These are phyloP conservation scores for Flueggea neowawraea DNA, from an alignment of 441 rosid species.

Conservation along the genomic window DNA sequence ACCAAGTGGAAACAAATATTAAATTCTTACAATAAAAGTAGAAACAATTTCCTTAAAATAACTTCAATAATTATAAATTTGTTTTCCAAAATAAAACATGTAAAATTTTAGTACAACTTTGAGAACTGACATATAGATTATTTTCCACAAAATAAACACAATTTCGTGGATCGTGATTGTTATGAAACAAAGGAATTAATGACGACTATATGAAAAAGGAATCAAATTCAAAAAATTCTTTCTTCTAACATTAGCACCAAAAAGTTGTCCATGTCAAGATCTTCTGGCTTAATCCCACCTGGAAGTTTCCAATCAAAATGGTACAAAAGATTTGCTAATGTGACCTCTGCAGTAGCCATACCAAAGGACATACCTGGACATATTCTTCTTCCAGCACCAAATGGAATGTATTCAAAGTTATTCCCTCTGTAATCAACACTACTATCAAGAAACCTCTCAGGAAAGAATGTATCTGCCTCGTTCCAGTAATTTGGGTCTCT, in stretches of 20 bases:
- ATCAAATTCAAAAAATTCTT: slow-evolving; percentile 19
- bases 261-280: slow-evolving; percentile 20
- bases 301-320: slow-evolving; percentile 34
- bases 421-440: slow-evolving; percentile 18
- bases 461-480: slow-evolving; percentile 17
- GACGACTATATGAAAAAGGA: slow-evolving; percentile 13
- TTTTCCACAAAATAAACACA: too few species aligned
- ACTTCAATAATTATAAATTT: too few species aligned
- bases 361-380: slow-evolving; percentile 31
- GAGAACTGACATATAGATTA: too few species aligned
- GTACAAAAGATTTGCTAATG: slow-evolving; percentile 19
- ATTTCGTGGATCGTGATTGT: too few species aligned
- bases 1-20: too few species aligned
- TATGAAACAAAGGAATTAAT: too few species aligned
- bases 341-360: slow-evolving; percentile 9
- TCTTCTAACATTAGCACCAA: slow-evolving; percentile 16
- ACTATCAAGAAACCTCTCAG: slow-evolving; percentile 18
- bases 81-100: too few species aligned
- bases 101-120: too few species aligned
- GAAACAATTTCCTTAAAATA: too few species aligned
- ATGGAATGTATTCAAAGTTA: slow-evolving; percentile 25
- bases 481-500: slow-evolving; percentile 24
- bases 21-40: too few species aligned
- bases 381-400: slow-evolving; percentile 36
- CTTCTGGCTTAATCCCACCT: slow-evolving; percentile 5